Conservation (phyloP, 768 basidiomycete genomes). For the Mycena latifolia region DNA sequence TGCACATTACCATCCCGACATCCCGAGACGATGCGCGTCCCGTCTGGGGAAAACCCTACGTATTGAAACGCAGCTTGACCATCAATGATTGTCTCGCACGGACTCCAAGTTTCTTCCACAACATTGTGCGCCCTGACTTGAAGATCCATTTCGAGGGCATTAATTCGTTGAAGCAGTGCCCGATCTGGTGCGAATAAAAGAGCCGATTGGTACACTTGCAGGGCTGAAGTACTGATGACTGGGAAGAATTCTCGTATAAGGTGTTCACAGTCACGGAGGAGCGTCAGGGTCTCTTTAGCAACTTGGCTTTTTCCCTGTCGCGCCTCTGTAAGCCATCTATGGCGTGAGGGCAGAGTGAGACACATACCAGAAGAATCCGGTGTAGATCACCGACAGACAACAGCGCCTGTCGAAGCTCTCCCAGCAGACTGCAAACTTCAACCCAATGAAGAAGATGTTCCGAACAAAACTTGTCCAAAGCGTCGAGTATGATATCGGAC, state of each 20-base stretch:
- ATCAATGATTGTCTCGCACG: background rate
- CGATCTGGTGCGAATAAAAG: conserved; percentile 2
- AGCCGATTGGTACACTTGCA: conserved; percentile 28
- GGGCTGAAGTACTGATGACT: conserved; percentile 29
- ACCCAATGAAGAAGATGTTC: conserved; percentile 39
- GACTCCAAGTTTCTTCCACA: background rate
- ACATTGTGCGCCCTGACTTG: background rate
- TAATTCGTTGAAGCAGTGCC: background rate
- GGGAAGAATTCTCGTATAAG: conserved; percentile 26
- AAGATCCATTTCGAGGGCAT: background rate
- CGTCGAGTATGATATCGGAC: conserved; percentile 10
- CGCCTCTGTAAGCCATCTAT: no score
- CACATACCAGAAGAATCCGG: no score
- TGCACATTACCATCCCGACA: background rate
- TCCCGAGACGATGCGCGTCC: background rate
- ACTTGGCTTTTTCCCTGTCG: no score
- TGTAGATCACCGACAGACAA: no score
- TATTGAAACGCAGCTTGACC: background rate
- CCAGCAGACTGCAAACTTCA: conserved; percentile 32
- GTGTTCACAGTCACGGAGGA: conserved; percentile 28
- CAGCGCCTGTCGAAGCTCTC: conserved; percentile 10
- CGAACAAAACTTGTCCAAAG: conserved; percentile 30
- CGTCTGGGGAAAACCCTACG: conserved; percentile 1
- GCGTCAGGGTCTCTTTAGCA: background rate
- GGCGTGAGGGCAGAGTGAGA: no score